Evolutionary conservation across 441 rosid species (phyloP), one percentile per base, ranked within the genome.

Genomic region (Populus hybrid): DNA sequence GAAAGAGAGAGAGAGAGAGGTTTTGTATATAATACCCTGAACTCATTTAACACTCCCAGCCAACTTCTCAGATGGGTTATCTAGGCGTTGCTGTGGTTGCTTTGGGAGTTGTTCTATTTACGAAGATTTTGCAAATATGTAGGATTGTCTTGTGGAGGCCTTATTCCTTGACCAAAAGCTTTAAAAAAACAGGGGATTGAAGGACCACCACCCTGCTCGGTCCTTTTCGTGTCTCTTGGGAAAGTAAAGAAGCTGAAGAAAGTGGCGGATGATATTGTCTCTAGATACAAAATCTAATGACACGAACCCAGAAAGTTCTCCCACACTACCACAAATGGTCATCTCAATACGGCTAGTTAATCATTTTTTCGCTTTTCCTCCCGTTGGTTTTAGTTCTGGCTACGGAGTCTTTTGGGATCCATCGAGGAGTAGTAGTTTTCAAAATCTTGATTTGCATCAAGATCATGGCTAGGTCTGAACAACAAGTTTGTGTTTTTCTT

Each of bases 111-210:
- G 33, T 75, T 36, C 20, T 83, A 77, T 7, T 74, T 20, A 38
- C 78, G 9, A 78, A 72, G 38, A 59, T 79, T 36, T 69, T 75
- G 69, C 67, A 72, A 68, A 61, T 64, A 23, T 40, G 74, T 1
- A 42, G 45, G 75, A 23, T 71, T 61, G 65, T 78, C 7, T 12
- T 82, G 3, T 79, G 87, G 87, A 78, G 90, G 75, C 87, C 88
- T 8, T 76, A 80, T 64, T 73, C 33, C 24, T 24, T 85, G 75
- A 83, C 85, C 1, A 75, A 68, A 56, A 6, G 26, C 24, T 85
- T 87, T 18, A 4, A 11, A 59, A 68, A 74, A 79, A 21, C 88
- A 83, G 75, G 88, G 90, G 68, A 38, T 85, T 8, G 23, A 12
- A 20, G 90, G 87, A 31, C 33, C 33, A 1, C 90, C 88, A 31